These are phyloP conservation scores for Ascomycota sp. DNA, from an alignment of 2,329 filamentous ascomycete genomes.

Conservation along the genomic window DNA sequence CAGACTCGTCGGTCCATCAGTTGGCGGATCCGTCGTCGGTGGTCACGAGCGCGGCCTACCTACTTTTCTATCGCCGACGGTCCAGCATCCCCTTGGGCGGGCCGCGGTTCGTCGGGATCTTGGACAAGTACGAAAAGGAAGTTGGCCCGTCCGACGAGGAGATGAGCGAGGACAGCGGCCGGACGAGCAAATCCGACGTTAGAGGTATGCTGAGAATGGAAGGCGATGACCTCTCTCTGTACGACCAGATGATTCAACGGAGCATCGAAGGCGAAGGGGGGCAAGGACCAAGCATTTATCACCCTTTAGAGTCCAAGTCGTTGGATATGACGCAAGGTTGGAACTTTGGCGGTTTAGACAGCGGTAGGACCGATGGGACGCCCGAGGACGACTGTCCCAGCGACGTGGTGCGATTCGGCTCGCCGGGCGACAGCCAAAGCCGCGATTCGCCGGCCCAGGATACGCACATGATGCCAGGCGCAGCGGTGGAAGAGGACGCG, in stretches of 20 bases:
- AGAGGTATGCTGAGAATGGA: slow-evolving; percentile 8
- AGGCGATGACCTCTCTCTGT: slow-evolving; percentile 14
- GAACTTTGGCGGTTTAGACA: slow-evolving; percentile 22
- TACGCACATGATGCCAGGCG: slow-evolving; percentile 10
- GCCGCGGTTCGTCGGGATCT: slow-evolving; percentile 48
- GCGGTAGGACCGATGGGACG: slow-evolving; percentile 11
- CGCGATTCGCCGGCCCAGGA: slow-evolving; percentile 9
- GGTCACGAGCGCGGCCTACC: slow-evolving; percentile 63
- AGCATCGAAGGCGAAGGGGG: slow-evolving; percentile 30
- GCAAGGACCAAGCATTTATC: slow-evolving; percentile 16
- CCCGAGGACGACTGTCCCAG: slow-evolving; percentile 18
- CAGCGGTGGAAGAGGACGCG: slow-evolving; percentile 2
- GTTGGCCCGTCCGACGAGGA: slow-evolving; percentile 25
- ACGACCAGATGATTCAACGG: slow-evolving; percentile 14
- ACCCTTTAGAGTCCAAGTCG: slow-evolving; percentile 9
- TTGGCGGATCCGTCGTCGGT: slow-evolving; percentile 38
- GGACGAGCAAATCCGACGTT: slow-evolving; percentile 24
- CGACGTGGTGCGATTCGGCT: slow-evolving; percentile 22
- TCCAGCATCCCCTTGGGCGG: slow-evolving; percentile 62
- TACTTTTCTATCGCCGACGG: slow-evolving; percentile 87
- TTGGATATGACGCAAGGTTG: slow-evolving; percentile 19
- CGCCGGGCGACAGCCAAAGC: slow-evolving; percentile 15
- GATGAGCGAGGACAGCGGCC: slow-evolving; percentile 53
- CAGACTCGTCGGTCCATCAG: slow-evolving; percentile 56
- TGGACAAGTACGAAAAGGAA: slow-evolving; percentile 39